Conservation (phyloP, 2,329 filamentous ascomycete species). For the Colletotrichum truncatum region DNA sequence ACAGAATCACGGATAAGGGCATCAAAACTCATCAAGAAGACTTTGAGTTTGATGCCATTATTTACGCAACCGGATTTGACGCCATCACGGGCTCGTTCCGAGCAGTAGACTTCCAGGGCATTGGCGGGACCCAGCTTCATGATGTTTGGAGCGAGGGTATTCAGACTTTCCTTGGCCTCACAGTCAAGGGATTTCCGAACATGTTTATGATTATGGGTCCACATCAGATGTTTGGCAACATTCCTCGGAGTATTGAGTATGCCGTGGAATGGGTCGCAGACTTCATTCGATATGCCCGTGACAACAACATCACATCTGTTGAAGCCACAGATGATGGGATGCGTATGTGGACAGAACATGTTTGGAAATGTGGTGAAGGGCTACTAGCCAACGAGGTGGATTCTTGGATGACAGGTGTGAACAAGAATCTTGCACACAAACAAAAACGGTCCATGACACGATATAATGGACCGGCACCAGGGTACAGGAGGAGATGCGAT, state of each 20-base stretch:
- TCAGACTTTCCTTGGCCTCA: conserved; percentile 51
- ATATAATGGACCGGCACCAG: conserved; percentile 55
- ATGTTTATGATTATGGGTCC: conserved; percentile 57
- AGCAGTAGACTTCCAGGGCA: conserved; percentile 44
- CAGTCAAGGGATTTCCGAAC: conserved; percentile 53
- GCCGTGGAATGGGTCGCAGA: conserved; percentile 49
- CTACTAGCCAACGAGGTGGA: conserved; percentile 57
- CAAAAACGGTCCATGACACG: conserved; percentile 54
- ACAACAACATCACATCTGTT: conserved; percentile 43
- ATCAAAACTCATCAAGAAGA: conserved; percentile 43
- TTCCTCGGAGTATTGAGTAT: conserved; percentile 51
- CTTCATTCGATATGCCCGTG: conserved; percentile 42
- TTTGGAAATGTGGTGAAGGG: conserved; percentile 53
- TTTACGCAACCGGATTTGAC: conserved; percentile 54
- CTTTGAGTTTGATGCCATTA: conserved; percentile 45
- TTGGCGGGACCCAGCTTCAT: conserved; percentile 33
- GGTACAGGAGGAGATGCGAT: conserved; percentile 49
- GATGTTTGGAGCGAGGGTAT: conserved; percentile 46
- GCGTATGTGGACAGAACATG: conserved; percentile 56
- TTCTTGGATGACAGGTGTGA: conserved; percentile 65
- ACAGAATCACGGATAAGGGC: conserved; percentile 44
- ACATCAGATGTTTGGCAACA: conserved; percentile 54
- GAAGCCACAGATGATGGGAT: conserved; percentile 51
- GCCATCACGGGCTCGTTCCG: conserved; percentile 39
- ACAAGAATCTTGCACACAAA: conserved; percentile 58